phyloP scores from a whole-genome alignment of 306 rosid genomes.

The Quercus wislizeni region DNA sequence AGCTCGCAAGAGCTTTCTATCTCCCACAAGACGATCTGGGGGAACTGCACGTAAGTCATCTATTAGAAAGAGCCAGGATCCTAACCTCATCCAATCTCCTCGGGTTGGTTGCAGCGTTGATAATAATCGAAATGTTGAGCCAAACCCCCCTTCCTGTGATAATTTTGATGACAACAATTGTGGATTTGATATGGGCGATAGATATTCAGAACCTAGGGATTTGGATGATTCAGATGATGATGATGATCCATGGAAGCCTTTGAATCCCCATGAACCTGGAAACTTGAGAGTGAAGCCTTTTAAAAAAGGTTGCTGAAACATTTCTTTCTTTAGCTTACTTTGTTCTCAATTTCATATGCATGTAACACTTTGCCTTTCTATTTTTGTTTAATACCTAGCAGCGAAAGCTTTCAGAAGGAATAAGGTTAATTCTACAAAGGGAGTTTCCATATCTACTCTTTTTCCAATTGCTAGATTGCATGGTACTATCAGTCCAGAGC shows the following conservation, averaged over 20 bases:
- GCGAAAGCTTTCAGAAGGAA: conserved; percentile 51
- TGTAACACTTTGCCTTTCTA: conserved; percentile 3
- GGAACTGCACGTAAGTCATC: conserved; percentile 59
- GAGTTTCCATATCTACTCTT: conserved; percentile 37
- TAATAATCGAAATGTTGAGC: conserved; percentile 29
- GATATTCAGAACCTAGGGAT: conserved; percentile 47
- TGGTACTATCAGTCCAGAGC: conserved; percentile 81
- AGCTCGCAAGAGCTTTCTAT: conserved; percentile 47
- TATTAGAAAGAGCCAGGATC: conserved; percentile 48
- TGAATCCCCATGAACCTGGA: conserved; percentile 94
- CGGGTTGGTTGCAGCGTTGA: conserved; percentile 28
- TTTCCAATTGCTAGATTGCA: conserved; percentile 81
- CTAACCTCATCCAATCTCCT: conserved; percentile 45
- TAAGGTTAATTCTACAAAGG: conserved; percentile 24
- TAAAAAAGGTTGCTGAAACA: conserved; percentile 62
- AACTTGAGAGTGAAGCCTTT: conserved; percentile 79
- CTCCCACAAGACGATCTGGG: conserved; percentile 56
- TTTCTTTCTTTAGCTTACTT: conserved; percentile 3
- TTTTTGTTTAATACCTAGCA: conserved; percentile 31
- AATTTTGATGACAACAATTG: conserved; percentile 33
- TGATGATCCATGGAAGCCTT: conserved; percentile 88
- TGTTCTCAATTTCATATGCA: not conserved
- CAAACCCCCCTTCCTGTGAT: conserved; percentile 44
- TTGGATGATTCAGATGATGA: conserved; percentile 56
- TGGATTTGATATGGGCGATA: conserved; percentile 53